Conservation (phyloP, 176 grass and related monocot species). For the Carex cristatella region DNA sequence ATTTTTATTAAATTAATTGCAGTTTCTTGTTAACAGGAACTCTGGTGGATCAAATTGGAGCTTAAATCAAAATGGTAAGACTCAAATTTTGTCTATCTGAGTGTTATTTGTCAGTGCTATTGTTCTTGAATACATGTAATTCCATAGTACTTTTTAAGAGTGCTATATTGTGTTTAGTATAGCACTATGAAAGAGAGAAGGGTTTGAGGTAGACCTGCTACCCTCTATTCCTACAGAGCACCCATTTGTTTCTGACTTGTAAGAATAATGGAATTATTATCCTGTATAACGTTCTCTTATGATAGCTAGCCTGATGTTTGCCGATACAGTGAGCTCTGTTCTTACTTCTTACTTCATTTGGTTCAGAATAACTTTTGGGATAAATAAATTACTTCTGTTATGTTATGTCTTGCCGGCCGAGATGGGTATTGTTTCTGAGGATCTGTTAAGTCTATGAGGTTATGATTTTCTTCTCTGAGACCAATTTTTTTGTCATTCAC, state of each 20-base stretch:
- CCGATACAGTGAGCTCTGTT: neutral
- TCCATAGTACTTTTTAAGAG: neutral
- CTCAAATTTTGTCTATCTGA: neutral
- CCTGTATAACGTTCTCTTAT: neutral
- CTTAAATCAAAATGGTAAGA: conserved; percentile 27
- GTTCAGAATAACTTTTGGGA: neutral
- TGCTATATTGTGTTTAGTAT: neutral
- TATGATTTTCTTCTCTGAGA: neutral
- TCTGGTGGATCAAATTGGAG: neutral
- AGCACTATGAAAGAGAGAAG: neutral
- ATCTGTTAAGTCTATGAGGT: neutral
- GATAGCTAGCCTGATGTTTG: neutral
- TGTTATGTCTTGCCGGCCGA: neutral
- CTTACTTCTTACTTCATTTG: neutral
- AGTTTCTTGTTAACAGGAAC: conserved; percentile 16
- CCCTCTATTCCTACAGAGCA: neutral
- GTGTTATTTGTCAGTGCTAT: neutral
- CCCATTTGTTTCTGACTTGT: neutral
- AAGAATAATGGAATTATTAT: neutral
- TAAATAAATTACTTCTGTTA: neutral
- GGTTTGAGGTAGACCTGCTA: neutral
- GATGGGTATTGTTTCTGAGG: neutral
- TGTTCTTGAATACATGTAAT: neutral
- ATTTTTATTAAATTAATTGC: conserved; percentile 5
- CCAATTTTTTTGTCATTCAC: neutral